phyloP scores from a whole-genome alignment of 1,139 yeast genomes.

The Magnusiomyces suaveolens region DNA sequence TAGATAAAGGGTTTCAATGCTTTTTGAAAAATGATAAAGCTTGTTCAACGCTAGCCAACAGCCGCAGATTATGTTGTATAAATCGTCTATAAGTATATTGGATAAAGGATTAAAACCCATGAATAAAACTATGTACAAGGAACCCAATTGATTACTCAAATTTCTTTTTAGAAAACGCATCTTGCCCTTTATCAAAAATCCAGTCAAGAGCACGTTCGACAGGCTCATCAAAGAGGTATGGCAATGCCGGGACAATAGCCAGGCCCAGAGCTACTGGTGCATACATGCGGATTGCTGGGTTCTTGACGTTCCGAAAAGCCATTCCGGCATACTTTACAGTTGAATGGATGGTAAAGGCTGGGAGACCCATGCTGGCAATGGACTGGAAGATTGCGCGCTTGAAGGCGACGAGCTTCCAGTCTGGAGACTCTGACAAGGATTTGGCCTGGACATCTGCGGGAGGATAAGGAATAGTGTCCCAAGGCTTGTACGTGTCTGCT shows the following conservation, averaged over 20 bases:
- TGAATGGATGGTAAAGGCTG: conserved; percentile 77
- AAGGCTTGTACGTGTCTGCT: conserved; percentile 58
- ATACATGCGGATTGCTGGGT: conserved; percentile 43
- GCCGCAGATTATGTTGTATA: too few relatives aligned
- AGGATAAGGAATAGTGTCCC: conserved; percentile 44
- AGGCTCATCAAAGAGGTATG: conserved; percentile 74
- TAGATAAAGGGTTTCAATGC: too few relatives aligned
- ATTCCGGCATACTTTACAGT: conserved; percentile 62
- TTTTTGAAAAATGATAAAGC: too few relatives aligned
- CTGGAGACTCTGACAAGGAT: conserved; percentile 37
- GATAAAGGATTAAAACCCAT: background rate
- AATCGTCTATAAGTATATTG: too few relatives aligned
- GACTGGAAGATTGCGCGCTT: conserved; percentile 73
- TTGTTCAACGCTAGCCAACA: too few relatives aligned
- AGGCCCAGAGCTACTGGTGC: conserved; percentile 76
- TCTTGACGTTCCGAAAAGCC: conserved; percentile 42
- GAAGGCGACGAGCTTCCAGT: conserved; percentile 56
- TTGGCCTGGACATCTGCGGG: conserved; percentile 28
- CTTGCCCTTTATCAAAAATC: conserved; percentile 51
- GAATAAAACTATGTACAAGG: background rate
- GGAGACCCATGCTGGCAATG: conserved; percentile 78
- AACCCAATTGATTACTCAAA: background rate
- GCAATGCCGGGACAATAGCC: conserved; percentile 68
- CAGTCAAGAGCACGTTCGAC: conserved; percentile 62
- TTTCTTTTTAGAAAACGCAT: background rate